phyloP scores from a whole-genome alignment of 495 filamentous ascomycete species.

The Hypomontagnella submonticulosa region DNA sequence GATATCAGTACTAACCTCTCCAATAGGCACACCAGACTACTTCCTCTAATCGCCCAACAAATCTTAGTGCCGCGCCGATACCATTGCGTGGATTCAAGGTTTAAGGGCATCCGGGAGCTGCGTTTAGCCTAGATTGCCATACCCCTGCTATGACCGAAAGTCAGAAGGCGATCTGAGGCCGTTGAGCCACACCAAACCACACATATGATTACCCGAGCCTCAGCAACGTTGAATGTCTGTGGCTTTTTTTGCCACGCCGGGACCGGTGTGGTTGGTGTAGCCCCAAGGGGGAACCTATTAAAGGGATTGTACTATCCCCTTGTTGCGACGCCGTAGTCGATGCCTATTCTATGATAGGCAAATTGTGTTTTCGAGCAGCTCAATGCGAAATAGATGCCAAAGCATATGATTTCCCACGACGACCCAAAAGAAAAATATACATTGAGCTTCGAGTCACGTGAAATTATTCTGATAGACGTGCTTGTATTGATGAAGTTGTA shows the following conservation, averaged over 20 bases:
- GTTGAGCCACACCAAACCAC: slow-evolving; percentile 13
- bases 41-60: slow-evolving; percentile 75
- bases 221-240: slow-evolving; percentile 17
- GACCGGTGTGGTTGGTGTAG: slow-evolving; percentile 15
- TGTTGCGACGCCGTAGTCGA: slow-evolving; percentile 13
- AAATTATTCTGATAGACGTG: slow-evolving; percentile 1
- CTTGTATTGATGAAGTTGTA: background rate
- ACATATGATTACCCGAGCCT: slow-evolving; percentile 11
- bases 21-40: slow-evolving; percentile 89
- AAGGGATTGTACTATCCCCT: slow-evolving; percentile 3
- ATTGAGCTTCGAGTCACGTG: slow-evolving; percentile 1
- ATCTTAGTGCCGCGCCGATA: slow-evolving; percentile 32
- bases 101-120: slow-evolving; percentile 36
- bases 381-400: slow-evolving; percentile 25
- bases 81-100: slow-evolving; percentile 32
- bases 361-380: slow-evolving; percentile 23
- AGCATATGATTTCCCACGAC: slow-evolving; percentile 31
- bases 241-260: slow-evolving; percentile 14
- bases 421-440: slow-evolving; percentile 16
- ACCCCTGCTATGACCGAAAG: slow-evolving; percentile 33
- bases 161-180: slow-evolving; percentile 18
- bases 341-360: slow-evolving; percentile 19
- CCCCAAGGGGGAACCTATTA: slow-evolving; percentile 1
- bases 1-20: slow-evolving; percentile 37
- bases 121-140: slow-evolving; percentile 35